Evolutionary conservation across 1,284 basidiomycete species (phyloP).

Genomic region (Laetiporus sulphureus): DNA sequence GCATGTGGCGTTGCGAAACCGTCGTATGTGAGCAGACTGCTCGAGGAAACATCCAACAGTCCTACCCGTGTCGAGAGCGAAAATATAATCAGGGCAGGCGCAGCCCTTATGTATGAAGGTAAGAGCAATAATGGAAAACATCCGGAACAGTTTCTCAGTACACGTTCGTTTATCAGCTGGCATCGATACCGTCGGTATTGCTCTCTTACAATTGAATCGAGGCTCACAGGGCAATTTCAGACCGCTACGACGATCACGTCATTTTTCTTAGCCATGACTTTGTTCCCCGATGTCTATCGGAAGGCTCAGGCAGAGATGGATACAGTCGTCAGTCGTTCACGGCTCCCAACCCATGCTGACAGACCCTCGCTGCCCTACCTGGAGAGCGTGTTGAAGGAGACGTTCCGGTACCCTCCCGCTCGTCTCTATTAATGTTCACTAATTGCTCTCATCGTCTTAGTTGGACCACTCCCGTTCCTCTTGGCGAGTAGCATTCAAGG

Average conservation of each 20-base stretch:
- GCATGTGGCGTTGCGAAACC: slow-evolving; percentile 38
- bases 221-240: slow-evolving; percentile 11
- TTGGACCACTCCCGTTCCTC: slow-evolving; percentile 18
- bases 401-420: slow-evolving; percentile 41
- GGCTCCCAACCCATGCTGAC: slow-evolving; percentile 42
- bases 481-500: too few relatives aligned
- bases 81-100: slow-evolving; percentile 48
- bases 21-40: slow-evolving; percentile 43
- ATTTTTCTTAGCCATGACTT: slow-evolving; percentile 44
- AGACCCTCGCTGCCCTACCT: slow-evolving; percentile 47
- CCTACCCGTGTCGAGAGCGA: slow-evolving; percentile 31
- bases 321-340: slow-evolving; percentile 34
- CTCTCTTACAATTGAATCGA: slow-evolving; percentile 3
- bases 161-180: slow-evolving; percentile 16
- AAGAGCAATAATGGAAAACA: slow-evolving; percentile 1
- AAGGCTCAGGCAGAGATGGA: slow-evolving; percentile 32
- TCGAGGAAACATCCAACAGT: slow-evolving; percentile 30
- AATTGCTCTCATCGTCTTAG: slow-evolving; percentile 35
- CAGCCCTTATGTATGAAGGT: slow-evolving; percentile 43
- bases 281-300: slow-evolving; percentile 40
- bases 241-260: background rate
- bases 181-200: slow-evolving; percentile 25
- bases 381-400: slow-evolving; percentile 42
- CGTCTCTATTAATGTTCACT: too few relatives aligned
- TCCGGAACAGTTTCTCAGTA: slow-evolving; percentile 1